phyloP scores from a whole-genome alignment of 2,329 filamentous ascomycete species.

The Gaeumannomyces sp. region DNA sequence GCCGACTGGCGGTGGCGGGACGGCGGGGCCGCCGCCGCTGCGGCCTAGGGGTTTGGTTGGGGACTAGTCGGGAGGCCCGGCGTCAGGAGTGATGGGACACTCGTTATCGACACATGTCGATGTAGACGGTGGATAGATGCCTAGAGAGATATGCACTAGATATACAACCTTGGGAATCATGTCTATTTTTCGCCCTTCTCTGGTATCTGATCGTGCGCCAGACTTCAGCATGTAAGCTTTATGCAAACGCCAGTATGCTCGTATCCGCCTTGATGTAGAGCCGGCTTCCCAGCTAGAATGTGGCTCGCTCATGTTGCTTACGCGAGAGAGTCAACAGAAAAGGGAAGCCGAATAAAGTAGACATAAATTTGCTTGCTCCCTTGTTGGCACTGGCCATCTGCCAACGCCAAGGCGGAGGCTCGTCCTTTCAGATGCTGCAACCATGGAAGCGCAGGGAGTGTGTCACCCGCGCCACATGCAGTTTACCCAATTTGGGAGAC shows the following conservation, averaged over 20 bases:
- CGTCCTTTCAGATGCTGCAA: no score
- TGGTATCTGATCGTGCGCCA: neutral
- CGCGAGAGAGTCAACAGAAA: neutral
- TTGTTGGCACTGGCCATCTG: neutral
- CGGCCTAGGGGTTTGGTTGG: neutral
- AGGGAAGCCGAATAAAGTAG: neutral
- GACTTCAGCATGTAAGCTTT: neutral
- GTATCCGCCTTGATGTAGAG: neutral
- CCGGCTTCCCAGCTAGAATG: neutral
- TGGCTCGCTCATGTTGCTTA: neutral
- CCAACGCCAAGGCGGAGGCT: no score
- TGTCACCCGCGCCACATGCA: neutral
- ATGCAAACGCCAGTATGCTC: neutral
- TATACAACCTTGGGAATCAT: neutral
- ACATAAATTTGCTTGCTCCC: no score
- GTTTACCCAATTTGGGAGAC: neutral
- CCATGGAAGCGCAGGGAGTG: no score
- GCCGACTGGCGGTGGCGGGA: constrained; percentile 38
- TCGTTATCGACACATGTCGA: no score
- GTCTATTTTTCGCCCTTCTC: neutral
- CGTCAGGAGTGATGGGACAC: neutral
- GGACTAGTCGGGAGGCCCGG: neutral
- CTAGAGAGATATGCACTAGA: neutral
- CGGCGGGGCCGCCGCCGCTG: neutral
- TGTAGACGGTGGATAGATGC: neutral